phyloP scores from a whole-genome alignment of 441 rosid genomes.

The Bruguiera hainesii region DNA sequence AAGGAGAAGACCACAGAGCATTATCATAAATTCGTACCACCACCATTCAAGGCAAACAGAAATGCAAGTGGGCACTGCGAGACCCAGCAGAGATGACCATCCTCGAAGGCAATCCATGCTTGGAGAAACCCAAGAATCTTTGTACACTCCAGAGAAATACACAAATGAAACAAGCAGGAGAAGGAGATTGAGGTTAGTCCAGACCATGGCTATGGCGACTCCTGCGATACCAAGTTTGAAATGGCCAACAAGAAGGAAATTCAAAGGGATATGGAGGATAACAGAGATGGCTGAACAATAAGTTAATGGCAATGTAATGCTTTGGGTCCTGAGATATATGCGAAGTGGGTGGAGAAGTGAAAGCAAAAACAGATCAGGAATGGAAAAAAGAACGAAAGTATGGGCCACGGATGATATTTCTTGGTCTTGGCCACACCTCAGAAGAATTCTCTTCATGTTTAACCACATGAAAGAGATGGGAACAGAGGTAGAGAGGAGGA shows the following conservation, averaged over 20 bases:
- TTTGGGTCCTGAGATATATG: constrained; percentile 78
- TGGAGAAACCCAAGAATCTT: constrained; percentile 80
- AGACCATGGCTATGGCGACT: constrained; percentile 84
- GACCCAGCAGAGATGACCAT: constrained; percentile 81
- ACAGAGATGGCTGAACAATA: constrained; percentile 85
- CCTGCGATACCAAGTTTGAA: constrained; percentile 83
- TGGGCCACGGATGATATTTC: constrained; percentile 78
- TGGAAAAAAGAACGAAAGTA: constrained; percentile 63
- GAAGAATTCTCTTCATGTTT: constrained; percentile 63
- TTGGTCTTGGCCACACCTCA: constrained; percentile 80
- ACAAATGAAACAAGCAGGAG: constrained; percentile 58
- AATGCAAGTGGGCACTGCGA: constrained; percentile 81
- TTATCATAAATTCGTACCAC: constrained; percentile 99
- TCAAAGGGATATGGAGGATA: constrained; percentile 72
- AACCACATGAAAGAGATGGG: constrained; percentile 89
- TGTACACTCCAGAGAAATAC: constrained; percentile 66
- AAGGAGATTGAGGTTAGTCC: constrained; percentile 79
- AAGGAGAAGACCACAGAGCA: constrained; percentile 70
- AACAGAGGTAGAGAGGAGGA: constrained; percentile 72
- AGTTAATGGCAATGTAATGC: constrained; percentile 78
- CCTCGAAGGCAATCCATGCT: constrained; percentile 67
- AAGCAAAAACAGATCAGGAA: constrained; percentile 89
- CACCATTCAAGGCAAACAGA: constrained; percentile 99
- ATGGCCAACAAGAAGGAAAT: constrained; percentile 65
- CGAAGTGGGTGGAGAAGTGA: constrained; percentile 93